These are phyloP conservation scores for Austroboletus olivaceoglutinosus DNA, from an alignment of 1,284 basidiomycete genomes.

Conservation along the genomic window DNA sequence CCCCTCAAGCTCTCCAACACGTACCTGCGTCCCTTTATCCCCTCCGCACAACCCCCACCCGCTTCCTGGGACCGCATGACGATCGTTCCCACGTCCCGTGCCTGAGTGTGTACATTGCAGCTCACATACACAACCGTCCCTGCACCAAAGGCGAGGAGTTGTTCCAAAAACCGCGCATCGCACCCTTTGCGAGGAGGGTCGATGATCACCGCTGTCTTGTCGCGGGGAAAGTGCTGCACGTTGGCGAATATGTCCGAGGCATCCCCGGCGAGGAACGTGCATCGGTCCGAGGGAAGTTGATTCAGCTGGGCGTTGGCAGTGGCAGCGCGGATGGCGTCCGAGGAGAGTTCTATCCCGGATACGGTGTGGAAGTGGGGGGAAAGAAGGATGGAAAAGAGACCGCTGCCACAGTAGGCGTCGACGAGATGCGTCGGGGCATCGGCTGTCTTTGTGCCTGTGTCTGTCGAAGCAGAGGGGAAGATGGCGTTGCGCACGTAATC, in stretches of 20 bases:
- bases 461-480: conserved; percentile 38
- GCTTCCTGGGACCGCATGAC: conserved; percentile 41
- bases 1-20: conserved; percentile 78
- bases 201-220: conserved; percentile 71
- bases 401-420: conserved; percentile 90
- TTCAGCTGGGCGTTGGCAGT: conserved; percentile 82
- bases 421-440: conserved; percentile 74
- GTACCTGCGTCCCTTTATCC: conserved; percentile 44
- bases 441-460: background rate
- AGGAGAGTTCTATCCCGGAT: conserved; percentile 88
- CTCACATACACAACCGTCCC: conserved; percentile 84
- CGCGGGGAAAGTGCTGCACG: conserved; percentile 66
- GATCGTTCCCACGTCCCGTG: conserved; percentile 77
- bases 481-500: conserved; percentile 79
- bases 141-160: conserved; percentile 72
- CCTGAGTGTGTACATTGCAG: conserved; percentile 92
- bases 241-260: conserved; percentile 66
- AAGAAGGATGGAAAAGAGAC: conserved; percentile 90
- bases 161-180: conserved; percentile 77
- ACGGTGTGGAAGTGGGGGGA: conserved; percentile 75
- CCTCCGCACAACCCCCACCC: conserved; percentile 11
- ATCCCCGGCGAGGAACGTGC: conserved; percentile 65
- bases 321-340: conserved; percentile 77
- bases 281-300: conserved; percentile 39
- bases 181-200: conserved; percentile 93